These are phyloP conservation scores for Neocucurbitaria cava DNA, from an alignment of 2,329 filamentous ascomycete genomes.

Conservation along the genomic window DNA sequence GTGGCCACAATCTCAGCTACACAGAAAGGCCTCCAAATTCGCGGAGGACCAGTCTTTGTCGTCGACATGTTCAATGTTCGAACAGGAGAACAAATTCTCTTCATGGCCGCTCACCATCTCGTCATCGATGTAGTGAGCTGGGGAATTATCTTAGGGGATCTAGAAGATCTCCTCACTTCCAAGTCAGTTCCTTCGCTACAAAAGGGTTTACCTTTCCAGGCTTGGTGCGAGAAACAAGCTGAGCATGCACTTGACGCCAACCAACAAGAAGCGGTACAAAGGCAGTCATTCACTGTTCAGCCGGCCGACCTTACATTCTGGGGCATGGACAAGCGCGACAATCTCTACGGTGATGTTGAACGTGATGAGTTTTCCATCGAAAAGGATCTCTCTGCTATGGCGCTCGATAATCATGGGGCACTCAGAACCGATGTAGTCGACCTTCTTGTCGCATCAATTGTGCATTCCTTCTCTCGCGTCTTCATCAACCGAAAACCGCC, in stretches of 20 bases:
- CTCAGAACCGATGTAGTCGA: conserved; percentile 62
- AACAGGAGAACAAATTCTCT: conserved; percentile 31
- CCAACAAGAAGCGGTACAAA: conserved; percentile 14
- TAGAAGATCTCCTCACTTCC: conserved; percentile 39
- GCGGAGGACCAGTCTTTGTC: conserved; percentile 38
- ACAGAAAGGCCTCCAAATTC: conserved; percentile 38
- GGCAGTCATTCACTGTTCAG: conserved; percentile 17
- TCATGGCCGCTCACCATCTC: conserved; percentile 42
- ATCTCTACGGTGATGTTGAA: conserved; percentile 41
- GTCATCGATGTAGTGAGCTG: conserved; percentile 45
- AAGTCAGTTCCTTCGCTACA: conserved; percentile 14
- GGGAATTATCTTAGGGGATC: conserved; percentile 40
- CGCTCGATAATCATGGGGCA: conserved; percentile 45
- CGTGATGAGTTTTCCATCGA: conserved; percentile 36
- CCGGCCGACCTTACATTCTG: conserved; percentile 37
- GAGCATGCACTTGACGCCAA: conserved; percentile 19
- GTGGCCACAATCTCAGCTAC: conserved; percentile 24
- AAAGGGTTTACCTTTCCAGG: conserved; percentile 37
- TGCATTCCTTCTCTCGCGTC: conserved; percentile 63
- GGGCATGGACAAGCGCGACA: conserved; percentile 36
- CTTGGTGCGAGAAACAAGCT: conserved; percentile 37
- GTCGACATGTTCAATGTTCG: conserved; percentile 28
- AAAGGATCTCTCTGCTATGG: conserved; percentile 25
- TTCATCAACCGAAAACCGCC: conserved; percentile 62
- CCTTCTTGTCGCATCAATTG: conserved; percentile 61